phyloP scores from a whole-genome alignment of 148 eudicot genomes.

The Vaccinium corymbosum region DNA sequence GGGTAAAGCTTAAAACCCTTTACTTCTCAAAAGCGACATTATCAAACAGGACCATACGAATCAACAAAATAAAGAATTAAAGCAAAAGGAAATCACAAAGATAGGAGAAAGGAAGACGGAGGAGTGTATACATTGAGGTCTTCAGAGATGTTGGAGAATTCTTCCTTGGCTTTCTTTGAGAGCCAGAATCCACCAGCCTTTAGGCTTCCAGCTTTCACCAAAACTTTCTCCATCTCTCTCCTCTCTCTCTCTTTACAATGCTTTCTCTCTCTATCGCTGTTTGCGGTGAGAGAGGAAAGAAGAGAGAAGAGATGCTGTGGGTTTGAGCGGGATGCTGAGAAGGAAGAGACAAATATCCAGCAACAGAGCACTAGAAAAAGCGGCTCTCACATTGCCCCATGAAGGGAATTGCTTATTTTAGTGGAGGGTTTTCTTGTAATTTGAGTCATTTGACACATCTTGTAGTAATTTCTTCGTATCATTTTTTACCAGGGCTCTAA shows the following conservation, averaged over 20 bases:
- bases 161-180: slow-evolving; percentile 84
- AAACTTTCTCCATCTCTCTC: slow-evolving; percentile 60
- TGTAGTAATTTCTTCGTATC: too few species aligned
- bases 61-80: neutral
- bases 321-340: neutral
- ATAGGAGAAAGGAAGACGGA: neutral
- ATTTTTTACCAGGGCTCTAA: too few species aligned
- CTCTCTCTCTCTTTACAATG: neutral
- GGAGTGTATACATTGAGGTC: slow-evolving; percentile 53
- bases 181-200: slow-evolving; percentile 74
- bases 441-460: neutral
- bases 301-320: neutral
- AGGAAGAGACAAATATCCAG: neutral
- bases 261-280: slow-evolving; percentile 18
- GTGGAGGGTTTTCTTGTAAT: neutral
- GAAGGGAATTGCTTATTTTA: neutral
- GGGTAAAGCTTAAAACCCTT: slow-evolving; percentile 2
- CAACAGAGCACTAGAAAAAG: neutral
- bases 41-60: slow-evolving; percentile 4
- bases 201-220: slow-evolving; percentile 75
- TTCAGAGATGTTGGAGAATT: slow-evolving; percentile 60
- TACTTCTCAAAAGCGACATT: neutral
- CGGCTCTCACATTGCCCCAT: slow-evolving; percentile 8
- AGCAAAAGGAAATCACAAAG: neutral
- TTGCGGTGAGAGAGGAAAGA: neutral